phyloP scores from a whole-genome alignment of 1,284 basidiomycete species.

The Sporisorium graminicola region DNA sequence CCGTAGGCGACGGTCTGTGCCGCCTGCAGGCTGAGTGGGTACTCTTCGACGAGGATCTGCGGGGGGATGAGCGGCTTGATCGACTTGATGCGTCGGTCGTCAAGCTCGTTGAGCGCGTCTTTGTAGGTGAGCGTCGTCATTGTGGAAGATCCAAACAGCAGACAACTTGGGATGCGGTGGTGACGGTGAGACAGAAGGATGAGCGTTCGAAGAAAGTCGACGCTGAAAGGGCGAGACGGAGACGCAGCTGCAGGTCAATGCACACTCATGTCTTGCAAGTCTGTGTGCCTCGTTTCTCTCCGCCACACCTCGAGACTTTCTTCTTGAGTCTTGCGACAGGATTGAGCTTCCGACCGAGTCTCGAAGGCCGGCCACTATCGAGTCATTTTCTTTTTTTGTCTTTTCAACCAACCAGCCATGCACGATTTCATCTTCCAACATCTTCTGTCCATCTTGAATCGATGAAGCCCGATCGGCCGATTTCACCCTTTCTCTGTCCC shows the following conservation, averaged over 20 bases:
- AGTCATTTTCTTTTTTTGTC: not conserved
- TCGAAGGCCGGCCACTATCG: not conserved
- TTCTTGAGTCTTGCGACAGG: not conserved
- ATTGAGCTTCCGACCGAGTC: not conserved
- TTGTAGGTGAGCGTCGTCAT: conserved; percentile 45
- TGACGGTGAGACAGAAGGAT: not conserved
- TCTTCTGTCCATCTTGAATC: not conserved
- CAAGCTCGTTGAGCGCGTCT: conserved; percentile 65
- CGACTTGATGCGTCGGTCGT: conserved; percentile 65
- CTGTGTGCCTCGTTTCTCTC: not conserved
- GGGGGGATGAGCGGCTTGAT: conserved; percentile 67
- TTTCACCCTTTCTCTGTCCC: not conserved
- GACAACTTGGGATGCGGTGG: not conserved
- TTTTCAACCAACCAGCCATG: not conserved
- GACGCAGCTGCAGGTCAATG: conserved; percentile 4
- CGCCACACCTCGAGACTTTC: not conserved
- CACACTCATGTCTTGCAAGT: not conserved
- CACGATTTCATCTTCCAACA: not conserved
- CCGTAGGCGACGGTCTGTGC: conserved; percentile 59
- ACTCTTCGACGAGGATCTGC: conserved; percentile 67
- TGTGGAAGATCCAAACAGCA: not conserved
- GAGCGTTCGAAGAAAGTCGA: conserved; percentile 1
- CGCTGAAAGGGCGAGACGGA: not conserved
- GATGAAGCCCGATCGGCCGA: conserved; percentile 1
- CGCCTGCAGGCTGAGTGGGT: conserved; percentile 60